Evolutionary conservation across 768 basidiomycete genomes (phyloP).

Genomic region (Suillus subaureus): DNA sequence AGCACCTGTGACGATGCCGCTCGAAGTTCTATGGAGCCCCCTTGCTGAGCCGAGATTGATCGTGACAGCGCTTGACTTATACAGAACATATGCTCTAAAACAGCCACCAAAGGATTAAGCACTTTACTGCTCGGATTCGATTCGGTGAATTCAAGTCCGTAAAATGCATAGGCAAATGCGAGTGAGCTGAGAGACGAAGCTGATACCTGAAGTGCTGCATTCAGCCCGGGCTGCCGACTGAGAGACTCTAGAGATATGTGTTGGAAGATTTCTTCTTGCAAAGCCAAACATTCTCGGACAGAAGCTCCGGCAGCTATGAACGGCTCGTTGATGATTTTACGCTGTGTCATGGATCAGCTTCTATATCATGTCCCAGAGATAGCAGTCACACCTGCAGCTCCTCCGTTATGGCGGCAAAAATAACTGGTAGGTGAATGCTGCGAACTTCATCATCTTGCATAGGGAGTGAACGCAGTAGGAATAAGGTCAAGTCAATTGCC

Average conservation of each 20-base stretch:
- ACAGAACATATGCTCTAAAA: slow-evolving; percentile 55
- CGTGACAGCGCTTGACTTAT: slow-evolving; percentile 50
- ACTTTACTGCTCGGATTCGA: slow-evolving; percentile 26
- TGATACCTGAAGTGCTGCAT: slow-evolving; percentile 35
- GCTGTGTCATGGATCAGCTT: slow-evolving; percentile 26
- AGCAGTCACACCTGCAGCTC: slow-evolving; percentile 53
- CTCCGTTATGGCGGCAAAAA: slow-evolving; percentile 72
- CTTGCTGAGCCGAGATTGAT: slow-evolving; percentile 34
- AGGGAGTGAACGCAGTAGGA: slow-evolving; percentile 73
- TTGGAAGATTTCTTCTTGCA: slow-evolving; percentile 55
- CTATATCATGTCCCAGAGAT: background rate
- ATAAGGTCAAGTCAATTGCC: slow-evolving; percentile 69
- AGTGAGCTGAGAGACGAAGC: slow-evolving; percentile 43
- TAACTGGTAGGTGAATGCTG: slow-evolving; percentile 76
- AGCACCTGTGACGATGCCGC: slow-evolving; percentile 57
- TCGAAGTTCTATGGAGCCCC: slow-evolving; percentile 38
- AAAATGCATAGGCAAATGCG: slow-evolving; percentile 63
- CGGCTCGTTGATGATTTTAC: slow-evolving; percentile 39
- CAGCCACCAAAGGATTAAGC: slow-evolving; percentile 54
- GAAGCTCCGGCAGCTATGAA: slow-evolving; percentile 36
- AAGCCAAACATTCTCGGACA: slow-evolving; percentile 45
- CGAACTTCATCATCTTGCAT: slow-evolving; percentile 87
- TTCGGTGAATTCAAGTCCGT: slow-evolving; percentile 44
- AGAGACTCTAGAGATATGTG: slow-evolving; percentile 54
- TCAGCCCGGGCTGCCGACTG: slow-evolving; percentile 50